A percentile compares a stretch with the other conserved stretches of the same genome.
These are phyloP conservation scores for Nemania sp. DNA, from an alignment of 2,329 filamentous ascomycete species.

Conservation along the genomic window DNA sequence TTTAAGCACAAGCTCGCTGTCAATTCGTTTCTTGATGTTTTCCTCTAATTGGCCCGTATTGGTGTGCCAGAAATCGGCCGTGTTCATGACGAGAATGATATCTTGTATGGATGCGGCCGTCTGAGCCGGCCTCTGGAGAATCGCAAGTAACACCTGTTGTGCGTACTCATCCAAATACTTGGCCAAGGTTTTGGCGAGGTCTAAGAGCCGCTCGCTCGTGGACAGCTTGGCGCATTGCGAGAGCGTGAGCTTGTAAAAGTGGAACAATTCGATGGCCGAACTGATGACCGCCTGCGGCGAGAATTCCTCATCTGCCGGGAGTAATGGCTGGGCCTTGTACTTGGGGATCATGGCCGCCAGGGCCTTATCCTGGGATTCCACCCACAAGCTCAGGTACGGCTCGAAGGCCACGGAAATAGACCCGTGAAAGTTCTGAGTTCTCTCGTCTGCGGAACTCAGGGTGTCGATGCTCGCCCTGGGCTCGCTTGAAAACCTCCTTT, in stretches of 20 bases:
- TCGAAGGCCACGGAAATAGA: conserved; percentile 97
- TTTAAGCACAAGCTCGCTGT: conserved; percentile 77
- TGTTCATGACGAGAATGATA: conserved; percentile 89
- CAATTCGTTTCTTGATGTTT: conserved; percentile 91
- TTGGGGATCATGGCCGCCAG: conserved; percentile 85
- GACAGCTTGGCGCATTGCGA: conserved; percentile 97
- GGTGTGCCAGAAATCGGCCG: conserved; percentile 95
- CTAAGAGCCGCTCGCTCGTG: conserved; percentile 85
- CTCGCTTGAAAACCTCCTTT: conserved; percentile 81
- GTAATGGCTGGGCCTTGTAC: conserved; percentile 84
- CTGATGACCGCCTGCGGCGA: conserved; percentile 88
- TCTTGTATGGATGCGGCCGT: conserved; percentile 74
- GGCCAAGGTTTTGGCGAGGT: conserved; percentile 85
- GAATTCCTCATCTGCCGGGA: conserved; percentile 90
- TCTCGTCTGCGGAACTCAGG: conserved; percentile 81
- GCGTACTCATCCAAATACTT: conserved; percentile 97
- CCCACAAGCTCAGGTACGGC: conserved; percentile 96
- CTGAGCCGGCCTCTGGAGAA: conserved; percentile 69
- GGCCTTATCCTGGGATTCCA: conserved; percentile 94
- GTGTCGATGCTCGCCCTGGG: conserved; percentile 90
- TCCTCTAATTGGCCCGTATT: conserved; percentile 95
- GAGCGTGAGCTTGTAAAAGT: conserved; percentile 93
- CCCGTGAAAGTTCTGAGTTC: conserved; percentile 82
- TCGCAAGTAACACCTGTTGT: conserved; percentile 86
- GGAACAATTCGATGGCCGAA: conserved; percentile 96